phyloP scores from a whole-genome alignment of 2,329 filamentous ascomycete genomes.

The Fusarium brevicatenulatum region DNA sequence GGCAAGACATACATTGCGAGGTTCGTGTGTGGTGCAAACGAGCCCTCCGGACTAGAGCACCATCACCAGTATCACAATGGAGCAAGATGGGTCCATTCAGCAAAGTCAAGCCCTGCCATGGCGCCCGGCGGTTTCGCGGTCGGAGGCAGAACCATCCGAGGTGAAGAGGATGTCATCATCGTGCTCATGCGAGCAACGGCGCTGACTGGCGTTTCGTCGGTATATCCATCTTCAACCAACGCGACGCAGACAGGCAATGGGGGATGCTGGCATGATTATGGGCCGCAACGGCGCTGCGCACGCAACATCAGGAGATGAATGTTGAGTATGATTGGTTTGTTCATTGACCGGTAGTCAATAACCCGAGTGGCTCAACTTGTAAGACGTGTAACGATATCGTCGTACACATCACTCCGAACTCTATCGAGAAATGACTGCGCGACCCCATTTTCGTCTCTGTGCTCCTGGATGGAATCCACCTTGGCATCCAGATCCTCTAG shows the following conservation, averaged over 20 bases:
- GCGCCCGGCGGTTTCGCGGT: too few relatives aligned
- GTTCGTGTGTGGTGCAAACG: accelerated
- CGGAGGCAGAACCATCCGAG: too few relatives aligned
- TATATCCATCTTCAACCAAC: background rate
- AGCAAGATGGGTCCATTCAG: accelerated
- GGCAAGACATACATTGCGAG: background rate
- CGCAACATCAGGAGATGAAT: background rate
- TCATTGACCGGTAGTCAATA: background rate
- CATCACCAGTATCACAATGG: accelerated
- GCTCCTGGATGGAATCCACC: constrained; percentile 20
- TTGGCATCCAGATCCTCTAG: constrained; percentile 22
- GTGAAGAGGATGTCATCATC: accelerated
- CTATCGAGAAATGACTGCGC: constrained; percentile 10
- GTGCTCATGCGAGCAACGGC: too few relatives aligned
- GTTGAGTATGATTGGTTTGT: background rate
- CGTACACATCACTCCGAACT: constrained; percentile 14
- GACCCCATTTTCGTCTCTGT: constrained; percentile 16
- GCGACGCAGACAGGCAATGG: background rate
- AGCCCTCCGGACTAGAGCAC: background rate
- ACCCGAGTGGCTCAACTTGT: background rate
- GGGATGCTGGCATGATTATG: background rate
- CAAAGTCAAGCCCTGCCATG: accelerated
- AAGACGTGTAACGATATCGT: constrained; percentile 11
- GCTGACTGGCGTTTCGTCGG: accelerated
- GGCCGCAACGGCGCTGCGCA: too few relatives aligned